Base-by-base conservation (phyloP, 805 yeast genomes). In the Ogataea ramenticola region DNA sequence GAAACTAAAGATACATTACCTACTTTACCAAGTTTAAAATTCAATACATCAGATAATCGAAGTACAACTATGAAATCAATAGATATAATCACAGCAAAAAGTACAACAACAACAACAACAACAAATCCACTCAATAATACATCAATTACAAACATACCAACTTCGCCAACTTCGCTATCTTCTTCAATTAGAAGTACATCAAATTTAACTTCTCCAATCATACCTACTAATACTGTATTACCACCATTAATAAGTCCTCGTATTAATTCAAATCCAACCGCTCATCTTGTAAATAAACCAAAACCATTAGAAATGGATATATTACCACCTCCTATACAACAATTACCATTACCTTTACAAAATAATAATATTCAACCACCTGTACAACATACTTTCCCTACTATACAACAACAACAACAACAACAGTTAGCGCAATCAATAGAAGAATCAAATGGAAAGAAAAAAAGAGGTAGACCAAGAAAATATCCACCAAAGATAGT, bases 381-480 rank as follows among this genome's bases (percentile, higher is more conserved):
- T 24, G 6, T 24, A 16, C 36, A 34, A 19, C 36, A 34, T 12
- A 29, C 14, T 29, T 10, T 10, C 31, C 31, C 10, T n/a, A n/a
- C n/a, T n/a, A n/a, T n/a, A 31, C 19, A 31, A 15, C 34, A 31
- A 15, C 19, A 15, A 15, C 17, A 31, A 15, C 34, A 31, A 31
- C 34, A 15, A 15, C 17, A 31, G 7, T 8, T 8, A 14, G 8
- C 8, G 34, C 19, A 15, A 31, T 14, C 34, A 16, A 9, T 35
- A 7, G 27, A 20, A n/a, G 32, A 24, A 3, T 16, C n/a, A 39
- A 2, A 4, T 16, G 40, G 40, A 29, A 54, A 55, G 42, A 49
- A 52, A 39, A 53, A 48, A 36, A 48, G 58, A 46, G 58, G 58
- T 17, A 49, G 58, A 40, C 60, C 58, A 11, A 54, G 58, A 44